A percentile compares a stretch with the other conserved stretches of the same genome.
Conservation (phyloP, 306 rosid genomes). For the Albizia julibrissin region DNA sequence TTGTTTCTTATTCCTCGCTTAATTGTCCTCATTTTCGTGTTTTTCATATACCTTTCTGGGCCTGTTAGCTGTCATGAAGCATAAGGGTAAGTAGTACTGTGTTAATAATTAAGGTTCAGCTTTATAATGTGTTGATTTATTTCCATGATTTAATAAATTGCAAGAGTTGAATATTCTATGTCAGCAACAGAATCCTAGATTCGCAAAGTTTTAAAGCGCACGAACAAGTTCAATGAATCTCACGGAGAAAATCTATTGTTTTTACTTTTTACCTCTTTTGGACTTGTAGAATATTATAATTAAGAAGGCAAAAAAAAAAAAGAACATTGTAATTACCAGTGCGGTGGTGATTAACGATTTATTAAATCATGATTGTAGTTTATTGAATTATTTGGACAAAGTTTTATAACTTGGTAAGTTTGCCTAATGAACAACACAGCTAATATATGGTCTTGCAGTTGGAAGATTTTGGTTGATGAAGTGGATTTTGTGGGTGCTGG, state of each 20-base stretch:
- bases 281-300: neutral
- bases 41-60: neutral
- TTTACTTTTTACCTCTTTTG: neutral
- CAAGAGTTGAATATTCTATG: neutral
- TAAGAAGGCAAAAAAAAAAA: no score
- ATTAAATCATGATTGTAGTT: neutral
- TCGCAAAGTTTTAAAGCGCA: neutral
- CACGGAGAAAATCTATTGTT: neutral
- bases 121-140: neutral
- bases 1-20: neutral
- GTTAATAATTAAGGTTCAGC: neutral
- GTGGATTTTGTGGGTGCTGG: neutral
- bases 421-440: neutral
- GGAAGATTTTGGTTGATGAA: neutral
- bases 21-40: neutral
- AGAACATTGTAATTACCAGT: neutral
- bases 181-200: neutral
- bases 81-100: no score
- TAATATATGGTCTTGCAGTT: neutral
- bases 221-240: neutral
- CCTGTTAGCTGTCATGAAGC: no score
- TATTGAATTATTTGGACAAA: neutral
- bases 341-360: neutral
- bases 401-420: neutral
- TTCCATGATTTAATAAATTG: neutral